Evolutionary conservation across 306 rosid genomes (phyloP).

Genomic region (Acmispon strigosus): DNA sequence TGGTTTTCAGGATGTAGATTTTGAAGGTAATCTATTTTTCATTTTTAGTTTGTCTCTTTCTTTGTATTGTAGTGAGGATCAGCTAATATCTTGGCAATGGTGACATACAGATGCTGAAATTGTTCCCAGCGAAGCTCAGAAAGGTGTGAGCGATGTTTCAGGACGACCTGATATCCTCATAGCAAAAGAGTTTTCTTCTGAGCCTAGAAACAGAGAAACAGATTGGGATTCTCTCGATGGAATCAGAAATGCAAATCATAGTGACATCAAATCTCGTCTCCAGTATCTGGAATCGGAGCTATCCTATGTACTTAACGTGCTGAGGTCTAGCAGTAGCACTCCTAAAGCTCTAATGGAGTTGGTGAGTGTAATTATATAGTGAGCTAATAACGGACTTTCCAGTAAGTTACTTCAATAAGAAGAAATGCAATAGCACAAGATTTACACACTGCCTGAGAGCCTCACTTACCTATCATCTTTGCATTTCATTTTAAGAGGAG

Average conservation of each 20-base stretch:
- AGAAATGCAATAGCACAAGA: not conserved
- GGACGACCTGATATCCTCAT: slow-evolving; percentile 26
- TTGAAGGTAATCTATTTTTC: slow-evolving; percentile 50
- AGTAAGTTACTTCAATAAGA: not conserved
- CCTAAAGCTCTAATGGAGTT: slow-evolving; percentile 16
- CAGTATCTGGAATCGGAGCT: slow-evolving; percentile 62
- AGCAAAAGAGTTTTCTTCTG: slow-evolving; percentile 14
- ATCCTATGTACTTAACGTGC: slow-evolving; percentile 36
- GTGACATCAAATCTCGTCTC: slow-evolving; percentile 46
- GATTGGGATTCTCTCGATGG: slow-evolving; percentile 26
- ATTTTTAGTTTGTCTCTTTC: not conserved
- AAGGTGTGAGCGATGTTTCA: slow-evolving; percentile 21
- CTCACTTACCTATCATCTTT: not conserved
- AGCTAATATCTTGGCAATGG: slow-evolving; percentile 21
- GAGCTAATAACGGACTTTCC: not conserved
- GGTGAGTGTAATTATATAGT: slow-evolving; percentile 27
- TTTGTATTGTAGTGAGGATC: not conserved
- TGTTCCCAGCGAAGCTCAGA: slow-evolving; percentile 26
- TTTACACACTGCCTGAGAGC: slow-evolving; percentile 1
- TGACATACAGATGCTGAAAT: slow-evolving; percentile 54
- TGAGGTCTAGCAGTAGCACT: slow-evolving; percentile 39
- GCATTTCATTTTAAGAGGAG: not conserved
- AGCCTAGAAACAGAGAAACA: slow-evolving; percentile 11
- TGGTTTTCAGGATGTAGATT: slow-evolving; percentile 39
- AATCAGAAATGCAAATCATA: slow-evolving; percentile 27